These are phyloP conservation scores for Botrytis pseudocinerea DNA, from an alignment of 2,329 filamentous ascomycete species.

Conservation along the genomic window DNA sequence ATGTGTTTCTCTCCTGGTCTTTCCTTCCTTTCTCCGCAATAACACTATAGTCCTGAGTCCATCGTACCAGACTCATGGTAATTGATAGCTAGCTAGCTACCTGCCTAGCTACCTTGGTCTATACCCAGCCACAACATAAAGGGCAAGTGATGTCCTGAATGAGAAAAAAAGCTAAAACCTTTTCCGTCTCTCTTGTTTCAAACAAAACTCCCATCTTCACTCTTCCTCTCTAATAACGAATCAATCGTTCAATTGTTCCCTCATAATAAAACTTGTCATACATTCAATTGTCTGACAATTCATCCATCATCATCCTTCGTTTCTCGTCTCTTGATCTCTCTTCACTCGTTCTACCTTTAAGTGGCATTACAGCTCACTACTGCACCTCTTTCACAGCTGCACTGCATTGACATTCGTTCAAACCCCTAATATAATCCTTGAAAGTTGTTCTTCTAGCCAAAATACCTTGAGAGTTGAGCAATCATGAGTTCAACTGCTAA, in stretches of 20 bases:
- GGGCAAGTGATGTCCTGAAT: slow-evolving; percentile 7
- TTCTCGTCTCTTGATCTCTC: slow-evolving; percentile 4
- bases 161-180: neutral
- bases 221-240: neutral
- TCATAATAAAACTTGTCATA: slow-evolving; percentile 19
- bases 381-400: neutral
- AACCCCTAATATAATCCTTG: slow-evolving; percentile 11
- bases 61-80: neutral
- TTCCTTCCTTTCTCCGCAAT: slow-evolving; percentile 13
- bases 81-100: neutral
- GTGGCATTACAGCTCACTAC: slow-evolving; percentile 11
- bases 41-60: neutral
- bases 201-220: neutral
- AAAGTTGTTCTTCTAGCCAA: neutral
- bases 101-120: neutral
- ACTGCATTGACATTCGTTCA: slow-evolving; percentile 10
- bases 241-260: neutral
- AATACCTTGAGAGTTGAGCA: slow-evolving; percentile 11
- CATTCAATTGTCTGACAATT: slow-evolving; percentile 24
- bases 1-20: neutral
- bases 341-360: slow-evolving; percentile 9
- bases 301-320: slow-evolving; percentile 15
- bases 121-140: slow-evolving; percentile 15
- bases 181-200: slow-evolving; percentile 5
- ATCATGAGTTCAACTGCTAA: slow-evolving; percentile 30